Percentiles rank a stretch among this genome's conserved stretches.
Evolutionary conservation across 495 filamentous ascomycete genomes (phyloP).

Genomic region (Trichoderma parareesei): DNA sequence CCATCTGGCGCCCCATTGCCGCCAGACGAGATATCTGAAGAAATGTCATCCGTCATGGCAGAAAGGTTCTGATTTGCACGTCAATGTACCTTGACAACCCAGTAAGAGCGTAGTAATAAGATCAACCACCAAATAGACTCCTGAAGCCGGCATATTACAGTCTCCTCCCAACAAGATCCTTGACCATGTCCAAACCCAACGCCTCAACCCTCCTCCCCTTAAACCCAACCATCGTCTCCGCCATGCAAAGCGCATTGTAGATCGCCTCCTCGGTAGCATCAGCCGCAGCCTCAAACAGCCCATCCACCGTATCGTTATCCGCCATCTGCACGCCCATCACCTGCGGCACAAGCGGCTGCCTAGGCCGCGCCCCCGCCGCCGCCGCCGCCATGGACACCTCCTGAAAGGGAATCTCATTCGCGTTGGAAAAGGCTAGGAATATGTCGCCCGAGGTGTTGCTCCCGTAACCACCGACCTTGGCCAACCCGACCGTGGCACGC

Average conservation of each 20-base stretch:
- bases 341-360: slow-evolving; percentile 29
- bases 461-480: slow-evolving; percentile 40
- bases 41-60: no score
- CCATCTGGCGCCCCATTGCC: no score
- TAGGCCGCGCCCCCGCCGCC: slow-evolving; percentile 15
- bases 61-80: not conserved
- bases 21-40: no score
- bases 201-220: slow-evolving; percentile 32
- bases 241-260: slow-evolving; percentile 44
- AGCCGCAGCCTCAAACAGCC: slow-evolving; percentile 40
- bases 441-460: slow-evolving; percentile 44
- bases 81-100: no score
- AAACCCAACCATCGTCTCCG: slow-evolving; percentile 38
- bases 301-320: slow-evolving; percentile 42
- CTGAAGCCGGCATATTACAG: not conserved
- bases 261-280: slow-evolving; percentile 47
- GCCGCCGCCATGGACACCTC: slow-evolving; percentile 19
- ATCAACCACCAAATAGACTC: no score
- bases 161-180: slow-evolving; percentile 39
- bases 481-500: slow-evolving; percentile 42
- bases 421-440: slow-evolving; percentile 47
- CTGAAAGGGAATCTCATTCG: slow-evolving; percentile 31
- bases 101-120: no score
- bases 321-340: slow-evolving; percentile 31
- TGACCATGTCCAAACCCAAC: slow-evolving; percentile 37